Conservation (phyloP, 257 asterid species). For the Ballota nigra region DNA sequence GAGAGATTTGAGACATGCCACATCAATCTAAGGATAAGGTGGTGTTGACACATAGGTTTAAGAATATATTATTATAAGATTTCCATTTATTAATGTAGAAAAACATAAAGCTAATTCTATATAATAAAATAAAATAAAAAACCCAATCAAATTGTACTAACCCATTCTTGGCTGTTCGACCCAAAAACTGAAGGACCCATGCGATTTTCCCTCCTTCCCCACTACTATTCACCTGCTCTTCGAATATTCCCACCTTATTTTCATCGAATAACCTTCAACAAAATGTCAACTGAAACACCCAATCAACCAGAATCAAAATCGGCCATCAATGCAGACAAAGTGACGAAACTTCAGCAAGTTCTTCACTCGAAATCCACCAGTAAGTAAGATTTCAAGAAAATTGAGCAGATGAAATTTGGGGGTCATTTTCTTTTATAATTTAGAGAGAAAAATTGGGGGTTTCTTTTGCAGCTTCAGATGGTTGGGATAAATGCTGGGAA, state of each 20-base stretch:
- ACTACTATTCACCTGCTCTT: neutral
- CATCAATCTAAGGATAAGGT: too few species aligned
- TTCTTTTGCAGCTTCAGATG: conserved; percentile 34
- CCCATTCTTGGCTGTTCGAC: neutral
- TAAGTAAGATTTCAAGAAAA: conserved; percentile 24
- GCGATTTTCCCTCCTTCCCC: conserved; percentile 26
- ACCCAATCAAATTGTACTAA: neutral
- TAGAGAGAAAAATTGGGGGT: neutral
- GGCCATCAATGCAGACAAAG: conserved; percentile 17
- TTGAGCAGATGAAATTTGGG: neutral
- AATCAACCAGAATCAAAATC: conserved; percentile 4
- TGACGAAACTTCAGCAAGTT: conserved; percentile 42
- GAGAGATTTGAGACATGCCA: too few species aligned
- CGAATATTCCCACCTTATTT: conserved; percentile 3
- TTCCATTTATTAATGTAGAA: too few species aligned
- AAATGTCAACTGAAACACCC: conserved; percentile 22
- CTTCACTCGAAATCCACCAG: conserved; percentile 45
- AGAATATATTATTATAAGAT: too few species aligned
- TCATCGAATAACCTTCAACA: conserved; percentile 13
- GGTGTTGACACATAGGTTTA: too few species aligned
- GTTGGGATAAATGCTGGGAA: conserved; percentile 84
- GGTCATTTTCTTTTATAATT: neutral
- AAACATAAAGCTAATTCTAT: too few species aligned
- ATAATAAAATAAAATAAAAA: too few species aligned
- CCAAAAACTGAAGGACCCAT: conserved; percentile 12